Evolutionary conservation across 2,329 filamentous ascomycete genomes (phyloP).

Genomic region (Aspergillus sp.): DNA sequence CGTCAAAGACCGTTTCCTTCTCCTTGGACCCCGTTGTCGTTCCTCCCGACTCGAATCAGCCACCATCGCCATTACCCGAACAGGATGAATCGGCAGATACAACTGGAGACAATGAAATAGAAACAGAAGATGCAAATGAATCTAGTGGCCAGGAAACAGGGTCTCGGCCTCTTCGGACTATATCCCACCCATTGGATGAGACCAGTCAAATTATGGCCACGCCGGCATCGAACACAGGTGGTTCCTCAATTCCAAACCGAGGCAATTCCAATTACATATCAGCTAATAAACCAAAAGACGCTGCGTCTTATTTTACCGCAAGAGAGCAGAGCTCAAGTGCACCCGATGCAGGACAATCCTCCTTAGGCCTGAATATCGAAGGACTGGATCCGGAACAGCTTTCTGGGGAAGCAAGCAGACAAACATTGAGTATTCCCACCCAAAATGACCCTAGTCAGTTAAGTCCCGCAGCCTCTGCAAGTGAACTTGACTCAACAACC

Average conservation of each 20-base stretch:
- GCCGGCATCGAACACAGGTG: constrained; percentile 3
- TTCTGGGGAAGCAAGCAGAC: constrained; percentile 6
- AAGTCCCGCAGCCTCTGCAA: constrained; percentile 17
- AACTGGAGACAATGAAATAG: constrained; percentile 11
- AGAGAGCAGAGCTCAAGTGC: constrained; percentile 17
- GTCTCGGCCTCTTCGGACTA: constrained; percentile 12
- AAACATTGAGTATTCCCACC: constrained; percentile 11
- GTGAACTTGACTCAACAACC: constrained; percentile 29
- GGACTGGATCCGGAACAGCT: constrained; percentile 2
- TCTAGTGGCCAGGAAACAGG: constrained; percentile 3
- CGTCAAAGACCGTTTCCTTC: constrained; percentile 48
- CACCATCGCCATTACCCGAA: constrained; percentile 6
- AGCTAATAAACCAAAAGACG: constrained; percentile 12
- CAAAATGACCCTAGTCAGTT: constrained; percentile 15
- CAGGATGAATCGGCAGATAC: constrained; percentile 13
- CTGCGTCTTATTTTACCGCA: constrained; percentile 28
- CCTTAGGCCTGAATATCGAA: constrained; percentile 10
- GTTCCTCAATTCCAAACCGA: constrained; percentile 5
- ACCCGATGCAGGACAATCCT: constrained; percentile 8
- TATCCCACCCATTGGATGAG: constrained; percentile 18
- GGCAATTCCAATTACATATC: constrained; percentile 1
- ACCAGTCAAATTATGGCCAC: constrained; percentile 5
- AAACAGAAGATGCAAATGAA: constrained; percentile 9
- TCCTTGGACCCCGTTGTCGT: constrained; percentile 42
- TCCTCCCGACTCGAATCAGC: constrained; percentile 21